These are phyloP conservation scores for Yamadazyma akitaensis DNA, from an alignment of 805 yeast species.

Conservation along the genomic window DNA sequence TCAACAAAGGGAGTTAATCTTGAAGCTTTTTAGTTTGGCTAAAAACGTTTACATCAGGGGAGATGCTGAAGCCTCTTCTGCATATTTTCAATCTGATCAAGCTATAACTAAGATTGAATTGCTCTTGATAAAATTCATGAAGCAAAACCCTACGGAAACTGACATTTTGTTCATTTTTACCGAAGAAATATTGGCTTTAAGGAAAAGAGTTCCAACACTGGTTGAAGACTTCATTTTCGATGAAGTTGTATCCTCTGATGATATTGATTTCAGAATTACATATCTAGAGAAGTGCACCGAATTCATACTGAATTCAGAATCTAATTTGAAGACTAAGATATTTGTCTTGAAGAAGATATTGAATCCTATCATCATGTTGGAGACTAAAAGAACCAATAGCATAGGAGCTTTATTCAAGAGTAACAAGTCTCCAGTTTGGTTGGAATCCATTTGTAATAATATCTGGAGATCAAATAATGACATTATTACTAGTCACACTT, in stretches of 20 bases:
- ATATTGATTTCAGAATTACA: slow-evolving; percentile 43
- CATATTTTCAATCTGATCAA: slow-evolving; percentile 70
- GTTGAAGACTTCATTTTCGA: slow-evolving; percentile 59
- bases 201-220: slow-evolving; percentile 42
- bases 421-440: slow-evolving; percentile 52
- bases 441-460: slow-evolving; percentile 54
- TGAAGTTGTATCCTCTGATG: slow-evolving; percentile 50
- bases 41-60: slow-evolving; percentile 29
- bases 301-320: slow-evolving; percentile 43
- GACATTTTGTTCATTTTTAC: slow-evolving; percentile 30
- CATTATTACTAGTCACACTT: slow-evolving; percentile 46
- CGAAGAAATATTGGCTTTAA: slow-evolving; percentile 41
- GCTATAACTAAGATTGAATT: slow-evolving; percentile 61
- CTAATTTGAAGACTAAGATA: slow-evolving; percentile 51
- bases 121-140: slow-evolving; percentile 28
- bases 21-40: slow-evolving; percentile 36
- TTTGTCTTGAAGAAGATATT: slow-evolving; percentile 56
- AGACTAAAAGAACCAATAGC: slow-evolving; percentile 49
- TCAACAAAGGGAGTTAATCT: slow-evolving; percentile 44
- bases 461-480: slow-evolving; percentile 73
- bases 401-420: slow-evolving; percentile 44
- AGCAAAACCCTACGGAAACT: slow-evolving; percentile 20
- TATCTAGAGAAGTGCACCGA: slow-evolving; percentile 53
- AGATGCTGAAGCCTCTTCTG: slow-evolving; percentile 48
- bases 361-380: slow-evolving; percentile 62